Percentiles rank a stretch among this genome's conserved stretches.
Conservation (phyloP, 441 rosid genomes). For the Gossypium armourianum region DNA sequence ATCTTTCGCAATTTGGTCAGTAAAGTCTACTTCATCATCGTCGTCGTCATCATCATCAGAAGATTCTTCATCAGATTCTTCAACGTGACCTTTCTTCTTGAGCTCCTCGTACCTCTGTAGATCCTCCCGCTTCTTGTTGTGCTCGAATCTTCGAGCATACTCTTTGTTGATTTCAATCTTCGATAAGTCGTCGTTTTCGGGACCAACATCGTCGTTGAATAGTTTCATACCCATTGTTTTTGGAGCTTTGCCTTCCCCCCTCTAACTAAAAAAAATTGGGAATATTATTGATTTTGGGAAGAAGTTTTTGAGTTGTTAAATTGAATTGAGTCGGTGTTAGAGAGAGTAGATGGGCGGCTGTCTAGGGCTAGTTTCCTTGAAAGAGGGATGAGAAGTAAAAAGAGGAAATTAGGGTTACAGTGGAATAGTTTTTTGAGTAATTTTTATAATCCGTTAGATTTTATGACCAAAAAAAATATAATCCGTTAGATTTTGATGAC, state of each 20-base stretch:
- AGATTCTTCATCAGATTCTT: conserved; percentile 25
- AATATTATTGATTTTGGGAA: background rate
- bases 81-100: conserved; percentile 35
- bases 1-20: conserved; percentile 21
- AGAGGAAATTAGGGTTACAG: too few relatives aligned
- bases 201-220: conserved; percentile 36
- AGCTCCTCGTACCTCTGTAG: conserved; percentile 42
- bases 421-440: too few relatives aligned
- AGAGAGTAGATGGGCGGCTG: background rate
- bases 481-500: background rate
- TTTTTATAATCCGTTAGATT: background rate
- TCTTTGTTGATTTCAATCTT: conserved; percentile 42
- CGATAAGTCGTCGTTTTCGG: conserved; percentile 21
- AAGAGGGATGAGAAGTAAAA: too few relatives aligned
- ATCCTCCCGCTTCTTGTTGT: conserved; percentile 59
- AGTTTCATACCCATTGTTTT: conserved; percentile 32
- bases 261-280: background rate
- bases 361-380: background rate
- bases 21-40: conserved; percentile 27
- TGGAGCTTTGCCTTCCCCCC: background rate
- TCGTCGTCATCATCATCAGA: conserved; percentile 13
- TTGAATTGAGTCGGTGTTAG: too few relatives aligned
- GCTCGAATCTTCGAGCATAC: conserved; percentile 36
- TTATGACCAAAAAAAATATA: background rate
- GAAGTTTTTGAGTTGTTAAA: background rate